Evolutionary conservation across 2,329 filamentous ascomycete genomes (phyloP).

Genomic region (Aspergillus phoenicis): DNA sequence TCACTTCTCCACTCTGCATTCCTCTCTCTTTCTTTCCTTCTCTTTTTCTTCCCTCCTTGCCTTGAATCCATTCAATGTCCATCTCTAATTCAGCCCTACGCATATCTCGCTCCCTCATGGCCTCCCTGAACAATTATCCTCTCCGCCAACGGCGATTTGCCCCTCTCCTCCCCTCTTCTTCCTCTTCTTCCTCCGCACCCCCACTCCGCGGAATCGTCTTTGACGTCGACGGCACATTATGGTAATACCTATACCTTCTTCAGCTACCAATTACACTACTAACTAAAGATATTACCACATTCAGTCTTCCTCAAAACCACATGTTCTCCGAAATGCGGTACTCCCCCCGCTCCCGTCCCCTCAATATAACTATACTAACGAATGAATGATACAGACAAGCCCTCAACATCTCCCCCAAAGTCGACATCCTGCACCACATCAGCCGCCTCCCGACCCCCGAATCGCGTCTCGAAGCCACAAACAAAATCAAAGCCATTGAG

Average conservation of each 20-base stretch:
- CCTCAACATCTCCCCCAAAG: constrained; percentile 69
- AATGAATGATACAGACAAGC: constrained; percentile 46
- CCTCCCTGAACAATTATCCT: constrained; percentile 23
- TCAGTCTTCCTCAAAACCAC: constrained; percentile 84
- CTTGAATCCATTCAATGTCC: neutral
- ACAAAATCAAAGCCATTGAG: constrained; percentile 78
- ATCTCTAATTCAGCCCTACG: constrained; percentile 5
- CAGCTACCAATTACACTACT: neutral
- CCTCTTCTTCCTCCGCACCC: constrained; percentile 39
- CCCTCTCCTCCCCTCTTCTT: constrained; percentile 46
- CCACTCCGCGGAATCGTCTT: constrained; percentile 69
- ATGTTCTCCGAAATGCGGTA: constrained; percentile 91
- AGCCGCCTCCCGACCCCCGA: constrained; percentile 66
- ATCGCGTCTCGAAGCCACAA: constrained; percentile 66
- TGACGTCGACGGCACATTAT: constrained; percentile 93
- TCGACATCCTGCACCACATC: constrained; percentile 89
- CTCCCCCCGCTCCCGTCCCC: neutral
- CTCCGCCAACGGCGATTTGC: constrained; percentile 51
- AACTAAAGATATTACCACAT: neutral
- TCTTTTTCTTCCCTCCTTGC: neutral
- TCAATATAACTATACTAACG: neutral
- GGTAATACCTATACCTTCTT: constrained; percentile 57
- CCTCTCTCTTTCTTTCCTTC: neutral
- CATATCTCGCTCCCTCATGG: constrained; percentile 20
- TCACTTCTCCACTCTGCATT: neutral